These are phyloP conservation scores for Kluyveromyces nonfermentans DNA, from an alignment of 805 yeast species.

Conservation along the genomic window DNA sequence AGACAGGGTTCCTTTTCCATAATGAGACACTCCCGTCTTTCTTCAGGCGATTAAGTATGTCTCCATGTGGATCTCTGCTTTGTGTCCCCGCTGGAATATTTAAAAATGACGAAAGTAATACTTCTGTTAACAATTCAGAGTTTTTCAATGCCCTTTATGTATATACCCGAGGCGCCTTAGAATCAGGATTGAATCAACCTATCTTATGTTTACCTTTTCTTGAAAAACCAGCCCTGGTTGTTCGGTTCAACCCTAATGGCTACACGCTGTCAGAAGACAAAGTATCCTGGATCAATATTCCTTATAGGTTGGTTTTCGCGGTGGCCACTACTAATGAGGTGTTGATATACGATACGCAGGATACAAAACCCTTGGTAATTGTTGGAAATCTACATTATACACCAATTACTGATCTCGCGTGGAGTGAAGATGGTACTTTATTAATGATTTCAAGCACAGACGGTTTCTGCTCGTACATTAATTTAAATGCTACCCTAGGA, in stretches of 20 bases:
- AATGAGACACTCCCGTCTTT: constrained; percentile 85
- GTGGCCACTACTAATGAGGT: constrained; percentile 88
- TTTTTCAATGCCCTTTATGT: constrained; percentile 65
- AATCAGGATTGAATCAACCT: constrained; percentile 44
- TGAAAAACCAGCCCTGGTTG: constrained; percentile 74
- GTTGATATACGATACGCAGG: constrained; percentile 71
- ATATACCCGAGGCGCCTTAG: constrained; percentile 59
- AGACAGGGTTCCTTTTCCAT: constrained; percentile 51
- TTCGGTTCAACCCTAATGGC: constrained; percentile 62
- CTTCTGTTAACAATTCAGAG: constrained; percentile 28
- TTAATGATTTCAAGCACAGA: constrained; percentile 79
- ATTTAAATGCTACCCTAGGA: constrained; percentile 51
- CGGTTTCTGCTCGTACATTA: constrained; percentile 75
- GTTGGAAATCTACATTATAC: constrained; percentile 80
- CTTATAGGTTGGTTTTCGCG: constrained; percentile 81
- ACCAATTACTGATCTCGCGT: constrained; percentile 75
- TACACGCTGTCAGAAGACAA: constrained; percentile 30
- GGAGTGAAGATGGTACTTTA: constrained; percentile 70
- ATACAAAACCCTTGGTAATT: constrained; percentile 56
- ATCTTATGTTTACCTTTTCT: constrained; percentile 72
- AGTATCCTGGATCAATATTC: constrained; percentile 40
- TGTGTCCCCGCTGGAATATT: constrained; percentile 70
- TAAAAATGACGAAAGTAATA: constrained; percentile 24
- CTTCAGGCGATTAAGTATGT: constrained; percentile 74
- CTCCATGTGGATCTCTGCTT: constrained; percentile 82